Conservation (phyloP, 257 asterid species). For the Solanum stenotomum region DNA sequence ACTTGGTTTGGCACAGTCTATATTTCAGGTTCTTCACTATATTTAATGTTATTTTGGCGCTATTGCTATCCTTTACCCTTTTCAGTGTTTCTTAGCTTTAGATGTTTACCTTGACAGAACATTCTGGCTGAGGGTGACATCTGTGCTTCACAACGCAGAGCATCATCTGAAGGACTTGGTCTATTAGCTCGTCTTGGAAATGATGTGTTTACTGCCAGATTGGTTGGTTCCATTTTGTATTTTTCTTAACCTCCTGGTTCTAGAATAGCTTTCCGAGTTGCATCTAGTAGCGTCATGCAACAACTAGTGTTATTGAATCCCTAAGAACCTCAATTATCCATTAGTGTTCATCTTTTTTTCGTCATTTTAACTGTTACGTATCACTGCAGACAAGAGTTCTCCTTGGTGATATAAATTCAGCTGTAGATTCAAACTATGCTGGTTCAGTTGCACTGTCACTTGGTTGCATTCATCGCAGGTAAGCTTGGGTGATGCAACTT, state of each 20-base stretch:
- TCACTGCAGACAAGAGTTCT: slow-evolving; percentile 73
- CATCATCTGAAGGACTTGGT: slow-evolving; percentile 97
- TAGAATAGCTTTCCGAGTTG: background rate
- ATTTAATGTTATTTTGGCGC: background rate
- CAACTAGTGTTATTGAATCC: background rate
- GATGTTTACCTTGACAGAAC: slow-evolving; percentile 42
- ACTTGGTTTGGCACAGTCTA: slow-evolving; percentile 70
- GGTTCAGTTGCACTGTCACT: slow-evolving; percentile 92
- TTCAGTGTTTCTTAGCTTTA: slow-evolving; percentile 6
- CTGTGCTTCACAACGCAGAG: slow-evolving; percentile 94
- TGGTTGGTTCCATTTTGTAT: slow-evolving; percentile 47
- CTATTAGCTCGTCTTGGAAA: slow-evolving; percentile 94
- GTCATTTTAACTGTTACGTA: slow-evolving; percentile 14
- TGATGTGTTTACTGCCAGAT: slow-evolving; percentile 86
- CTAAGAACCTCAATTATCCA: background rate
- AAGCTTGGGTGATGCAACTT: slow-evolving; percentile 11
- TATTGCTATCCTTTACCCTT: background rate
- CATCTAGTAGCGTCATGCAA: background rate
- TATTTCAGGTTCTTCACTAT: slow-evolving; percentile 67
- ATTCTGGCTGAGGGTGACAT: slow-evolving; percentile 94
- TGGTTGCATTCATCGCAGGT: slow-evolving; percentile 98
- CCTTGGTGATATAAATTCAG: slow-evolving; percentile 58
- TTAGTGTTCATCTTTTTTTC: background rate
- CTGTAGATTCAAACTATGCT: slow-evolving; percentile 55
- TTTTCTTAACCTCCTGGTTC: background rate